These are phyloP conservation scores for Trichophyton rubrum DNA, from an alignment of 2,329 filamentous ascomycete species.

Conservation along the genomic window DNA sequence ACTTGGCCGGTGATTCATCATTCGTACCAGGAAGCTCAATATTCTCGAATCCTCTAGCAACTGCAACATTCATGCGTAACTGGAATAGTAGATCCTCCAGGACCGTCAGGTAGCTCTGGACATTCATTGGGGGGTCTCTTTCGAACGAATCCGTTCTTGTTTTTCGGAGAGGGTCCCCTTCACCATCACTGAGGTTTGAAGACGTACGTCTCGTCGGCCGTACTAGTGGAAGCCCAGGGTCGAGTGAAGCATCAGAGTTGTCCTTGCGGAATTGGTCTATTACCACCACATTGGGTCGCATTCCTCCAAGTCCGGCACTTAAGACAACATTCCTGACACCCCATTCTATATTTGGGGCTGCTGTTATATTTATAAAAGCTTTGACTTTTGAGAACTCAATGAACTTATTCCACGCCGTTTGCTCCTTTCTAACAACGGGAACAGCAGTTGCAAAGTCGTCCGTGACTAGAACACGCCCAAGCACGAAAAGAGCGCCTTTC, in stretches of 20 bases:
- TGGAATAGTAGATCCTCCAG: conserved; percentile 68
- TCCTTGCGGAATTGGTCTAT: conserved; percentile 55
- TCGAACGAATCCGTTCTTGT: neutral
- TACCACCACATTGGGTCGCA: conserved; percentile 79
- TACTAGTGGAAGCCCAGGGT: neutral
- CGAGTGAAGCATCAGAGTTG: neutral
- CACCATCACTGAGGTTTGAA: conserved; percentile 14
- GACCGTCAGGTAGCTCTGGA: conserved; percentile 66
- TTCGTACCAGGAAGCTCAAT: conserved; percentile 57
- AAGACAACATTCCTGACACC: conserved; percentile 71
- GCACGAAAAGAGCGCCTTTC: conserved; percentile 71
- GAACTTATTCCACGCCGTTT: conserved; percentile 71
- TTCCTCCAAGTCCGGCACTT: conserved; percentile 69
- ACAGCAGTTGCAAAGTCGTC: conserved; percentile 68
- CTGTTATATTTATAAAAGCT: conserved; percentile 75
- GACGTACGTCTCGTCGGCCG: conserved; percentile 6
- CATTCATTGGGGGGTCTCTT: conserved; percentile 26
- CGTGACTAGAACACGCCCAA: conserved; percentile 79
- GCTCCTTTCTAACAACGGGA: conserved; percentile 67
- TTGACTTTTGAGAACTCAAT: conserved; percentile 81
- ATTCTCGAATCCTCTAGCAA: conserved; percentile 67
- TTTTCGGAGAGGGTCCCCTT: neutral
- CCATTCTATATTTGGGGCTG: conserved; percentile 74
- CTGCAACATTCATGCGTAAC: conserved; percentile 69
- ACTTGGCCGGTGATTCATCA: conserved; percentile 51